Evolutionary conservation across 139 green algal species (phyloP), one percentile per base, ranked within the genome.

Genomic region (Chlamydomonas sp.): DNA sequence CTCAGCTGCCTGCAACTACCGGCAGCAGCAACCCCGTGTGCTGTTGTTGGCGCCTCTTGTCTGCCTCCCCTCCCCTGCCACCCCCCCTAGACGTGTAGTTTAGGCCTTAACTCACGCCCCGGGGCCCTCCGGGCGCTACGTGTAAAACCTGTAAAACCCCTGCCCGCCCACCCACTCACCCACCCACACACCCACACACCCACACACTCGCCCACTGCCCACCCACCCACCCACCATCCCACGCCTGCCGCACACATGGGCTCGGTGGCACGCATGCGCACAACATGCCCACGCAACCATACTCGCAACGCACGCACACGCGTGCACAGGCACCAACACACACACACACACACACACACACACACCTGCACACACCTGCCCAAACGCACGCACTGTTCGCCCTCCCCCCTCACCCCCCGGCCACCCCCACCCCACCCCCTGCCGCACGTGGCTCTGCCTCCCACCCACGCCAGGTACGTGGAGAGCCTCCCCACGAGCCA

Each of bases 341-440:
- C 28, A 39, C 30, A 69, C 35, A 50, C 20, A 74, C 28, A 35
- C 73, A 77, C 31, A 50, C 28, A 57, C 70, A 81, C 38, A 75
- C 73, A 8, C 75, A 5, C 2, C 66, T 70, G 30, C 39, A 13
- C 13, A 13, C 43, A 54, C 20, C 43, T 54, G 16, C 43, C 43
- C 13, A 13, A 54, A 13, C 43, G 16, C 13, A 13, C 43, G 16
- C 13, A 13, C 43, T 20, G 43, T 20, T 20, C 43, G 43, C 43
- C 20, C 13, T 20, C 43, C 43, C 43, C 43, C 13, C 43, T 20
- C 43, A 54, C 43, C 43, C 43, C 13, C 43, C 43, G 16, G 16
- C 43, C 43, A 54, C 43, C 43, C 43, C 43, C 43, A 54, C 43
- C 43, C 43, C 13, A 54, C 43, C 43, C 13, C 43, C 20, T 20